Percentiles rank a stretch among this genome's conserved stretches.
phyloP scores from a whole-genome alignment of 805 yeast species.

The Kodamaea nitidulidarum region DNA sequence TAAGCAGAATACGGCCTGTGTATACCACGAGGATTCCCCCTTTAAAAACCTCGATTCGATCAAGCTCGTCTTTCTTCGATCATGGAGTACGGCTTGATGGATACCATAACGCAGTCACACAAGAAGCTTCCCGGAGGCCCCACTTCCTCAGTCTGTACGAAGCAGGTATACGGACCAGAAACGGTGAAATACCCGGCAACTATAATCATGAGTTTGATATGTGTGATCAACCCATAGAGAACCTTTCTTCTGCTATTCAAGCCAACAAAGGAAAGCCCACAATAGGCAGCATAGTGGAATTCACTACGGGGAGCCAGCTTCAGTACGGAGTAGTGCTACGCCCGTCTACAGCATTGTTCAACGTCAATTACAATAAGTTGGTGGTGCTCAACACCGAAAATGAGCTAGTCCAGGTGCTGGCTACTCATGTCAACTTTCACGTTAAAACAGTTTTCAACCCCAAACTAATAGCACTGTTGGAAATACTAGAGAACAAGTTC shows the following conservation, averaged over 20 bases:
- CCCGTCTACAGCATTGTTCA: slow-evolving; percentile 29
- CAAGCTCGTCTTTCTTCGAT: neutral
- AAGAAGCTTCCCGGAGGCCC: neutral
- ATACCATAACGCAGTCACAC: neutral
- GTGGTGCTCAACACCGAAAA: slow-evolving; percentile 32
- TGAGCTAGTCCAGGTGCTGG: slow-evolving; percentile 22
- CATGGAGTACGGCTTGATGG: neutral
- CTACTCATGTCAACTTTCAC: slow-evolving; percentile 30
- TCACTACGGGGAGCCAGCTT: slow-evolving; percentile 12
- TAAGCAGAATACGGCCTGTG: too few species aligned
- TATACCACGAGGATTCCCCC: neutral
- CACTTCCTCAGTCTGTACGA: neutral
- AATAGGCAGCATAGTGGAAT: slow-evolving; percentile 41
- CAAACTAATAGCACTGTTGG: slow-evolving; percentile 15
- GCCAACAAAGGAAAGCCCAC: slow-evolving; percentile 17
- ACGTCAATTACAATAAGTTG: slow-evolving; percentile 28
- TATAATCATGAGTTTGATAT: neutral
- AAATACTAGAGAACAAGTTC: slow-evolving; percentile 20
- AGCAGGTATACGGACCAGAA: neutral
- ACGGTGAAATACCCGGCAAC: neutral
- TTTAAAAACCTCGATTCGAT: neutral
- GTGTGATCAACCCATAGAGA: slow-evolving; percentile 7
- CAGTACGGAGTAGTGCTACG: slow-evolving; percentile 35
- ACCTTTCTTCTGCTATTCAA: slow-evolving; percentile 14
- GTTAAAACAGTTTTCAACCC: slow-evolving; percentile 22